Evolutionary conservation across 2,329 filamentous ascomycete species (phyloP).

Genomic region (Thielaviopsis populi): DNA sequence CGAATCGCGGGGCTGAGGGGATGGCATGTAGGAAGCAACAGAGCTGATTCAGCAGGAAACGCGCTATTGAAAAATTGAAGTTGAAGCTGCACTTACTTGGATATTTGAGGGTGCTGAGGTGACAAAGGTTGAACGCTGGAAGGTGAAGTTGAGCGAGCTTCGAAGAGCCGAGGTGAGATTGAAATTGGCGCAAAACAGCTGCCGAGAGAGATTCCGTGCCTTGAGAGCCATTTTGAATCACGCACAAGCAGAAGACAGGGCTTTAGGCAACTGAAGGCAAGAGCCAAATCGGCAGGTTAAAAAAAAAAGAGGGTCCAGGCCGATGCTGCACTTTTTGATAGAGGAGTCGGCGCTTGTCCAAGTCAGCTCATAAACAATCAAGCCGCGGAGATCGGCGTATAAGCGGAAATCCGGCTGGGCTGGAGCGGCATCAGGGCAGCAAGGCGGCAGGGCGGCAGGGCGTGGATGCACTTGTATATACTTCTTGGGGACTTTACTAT

Average conservation of each 20-base stretch:
- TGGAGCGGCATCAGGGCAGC: not conserved
- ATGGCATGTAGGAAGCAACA: not conserved
- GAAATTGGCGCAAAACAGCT: not conserved
- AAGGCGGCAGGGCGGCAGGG: not conserved
- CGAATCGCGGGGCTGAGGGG: not conserved
- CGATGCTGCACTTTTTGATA: not conserved
- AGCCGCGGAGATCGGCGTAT: constrained; percentile 9
- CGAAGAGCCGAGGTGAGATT: not conserved
- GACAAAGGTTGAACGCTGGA: not conserved
- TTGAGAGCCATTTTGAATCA: not conserved
- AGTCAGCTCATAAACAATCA: not conserved
- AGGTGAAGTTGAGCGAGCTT: not conserved
- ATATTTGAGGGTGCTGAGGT: not conserved
- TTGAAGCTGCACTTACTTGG: not conserved
- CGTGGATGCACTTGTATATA: not conserved
- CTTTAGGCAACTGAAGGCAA: not conserved
- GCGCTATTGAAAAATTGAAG: too few relatives aligned
- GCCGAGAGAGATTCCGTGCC: not conserved
- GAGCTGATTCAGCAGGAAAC: not conserved
- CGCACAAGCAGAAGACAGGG: not conserved
- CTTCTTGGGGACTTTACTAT: not conserved
- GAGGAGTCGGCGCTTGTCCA: not conserved
- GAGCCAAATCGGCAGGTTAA: not conserved
- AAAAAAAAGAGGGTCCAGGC: not conserved
- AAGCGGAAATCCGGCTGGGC: not conserved